Evolutionary conservation across 257 asterid genomes (phyloP), one percentile per base, ranked within the genome.

Genomic region (Sherardia arvensis): DNA sequence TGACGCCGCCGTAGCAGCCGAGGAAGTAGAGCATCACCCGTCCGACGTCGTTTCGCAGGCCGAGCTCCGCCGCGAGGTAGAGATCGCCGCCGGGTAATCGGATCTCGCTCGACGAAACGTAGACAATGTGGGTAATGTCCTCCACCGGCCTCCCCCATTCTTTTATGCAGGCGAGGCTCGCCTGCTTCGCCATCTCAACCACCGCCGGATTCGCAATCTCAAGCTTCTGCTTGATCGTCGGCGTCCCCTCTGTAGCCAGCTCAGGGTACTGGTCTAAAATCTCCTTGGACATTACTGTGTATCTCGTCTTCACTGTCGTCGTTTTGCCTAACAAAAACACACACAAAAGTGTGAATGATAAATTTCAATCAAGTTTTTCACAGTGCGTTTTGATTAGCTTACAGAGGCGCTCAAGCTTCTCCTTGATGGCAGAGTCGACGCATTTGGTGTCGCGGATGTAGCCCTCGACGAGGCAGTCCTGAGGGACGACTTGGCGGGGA

Each of bases 41-140:
- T 2, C 84, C 80, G 38, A 88, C 85, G 71, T 91, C 94, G 68
- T 66, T 77, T 11, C 73, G 69, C 10, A 88, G 83, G 68, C 86
- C 85, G 33, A 91, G 94, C 49, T 84, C 92, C 1, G 61, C 53
- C 43, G 98, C 87, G 15, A 88, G 85, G 81, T 80, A 64, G 66
- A 91, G 96, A 43, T 91, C 98, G n/a, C 98, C 98, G 23, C 98
- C 96, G 1, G 98, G 98, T 25, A 91, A 70, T 34, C 98, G 91
- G 20, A 86, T 82, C 68, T 91, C 98, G 71, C 95, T 86, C 0
- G 98, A 88, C 14, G 98, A 86, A 47, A 91, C 95, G 63, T 88
- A 91, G 55, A 91, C 92, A 11, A 91, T 22, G 83, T 91, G 98
- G 7, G 92, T 91, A 71, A 91, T 88, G 25, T 88, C 87, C n/a